Evolutionary conservation across 805 yeast genomes (phyloP), one percentile per base, ranked within the genome.

Genomic region (Spathaspora gorwiae): DNA sequence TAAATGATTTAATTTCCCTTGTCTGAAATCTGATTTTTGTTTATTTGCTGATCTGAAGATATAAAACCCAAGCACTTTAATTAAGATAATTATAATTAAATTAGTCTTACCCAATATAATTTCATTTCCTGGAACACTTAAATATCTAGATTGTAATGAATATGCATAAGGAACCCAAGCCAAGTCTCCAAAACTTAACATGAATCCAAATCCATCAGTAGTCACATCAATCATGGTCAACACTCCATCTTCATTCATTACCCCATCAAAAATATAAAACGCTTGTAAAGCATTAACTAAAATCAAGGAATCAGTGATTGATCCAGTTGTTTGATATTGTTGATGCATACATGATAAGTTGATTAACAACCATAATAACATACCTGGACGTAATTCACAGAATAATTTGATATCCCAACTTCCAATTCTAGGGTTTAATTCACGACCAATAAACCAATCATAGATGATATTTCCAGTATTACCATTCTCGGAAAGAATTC

Each of bases 391-490:
- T 63, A 94, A 76, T 64, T 94, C 99, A 64, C 96, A 87, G 57
- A 87, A 94, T 54, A 90, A 65, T 67, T 94, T 94, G 63, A 94
- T 81, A 61, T 94, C 99, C 75, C 90, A 80, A 0, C 76, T 57
- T 1, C 95, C 94, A 47, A 87, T 70, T 54, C 98, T 76, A 26
- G 98, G 99, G 62, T 94, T 94, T 59, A 94, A 73, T 66, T 92
- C 98, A 48, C 99, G 81, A 29, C 99, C 99, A 60, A 94, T 90
- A 60, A 90, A 94, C 97, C 97, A 90, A 59, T 94, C 97, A 60
- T 87, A 92, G 8, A 92, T 54, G 0, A 65, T 53, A 52, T 78
- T 81, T 0, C 88, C 87, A 0, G 95, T 75, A 66, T 92, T 92
- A 2, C 99, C 99, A 38, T 94, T 94, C 35, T 78, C 63, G 0